Evolutionary conservation across 495 filamentous ascomycete species (phyloP).

Genomic region (Ramalina intermedia): DNA sequence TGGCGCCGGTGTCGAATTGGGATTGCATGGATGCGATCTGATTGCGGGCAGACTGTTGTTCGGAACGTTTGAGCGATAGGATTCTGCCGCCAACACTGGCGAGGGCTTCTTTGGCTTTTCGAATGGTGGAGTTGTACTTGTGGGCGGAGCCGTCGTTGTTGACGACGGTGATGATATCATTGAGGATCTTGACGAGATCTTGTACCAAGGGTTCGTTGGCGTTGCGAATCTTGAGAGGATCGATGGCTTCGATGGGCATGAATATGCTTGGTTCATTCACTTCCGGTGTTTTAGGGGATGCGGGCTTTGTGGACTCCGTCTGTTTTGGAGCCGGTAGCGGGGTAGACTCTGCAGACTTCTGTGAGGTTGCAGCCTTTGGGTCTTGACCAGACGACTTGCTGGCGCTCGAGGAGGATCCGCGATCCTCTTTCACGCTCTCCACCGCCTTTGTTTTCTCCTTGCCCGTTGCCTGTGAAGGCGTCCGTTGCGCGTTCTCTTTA

Average conservation of each 20-base stretch:
- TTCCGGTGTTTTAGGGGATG: constrained; percentile 27
- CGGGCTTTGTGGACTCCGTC: constrained; percentile 14
- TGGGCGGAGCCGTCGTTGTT: constrained; percentile 63
- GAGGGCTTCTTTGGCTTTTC: constrained; percentile 75
- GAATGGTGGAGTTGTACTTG: constrained; percentile 61
- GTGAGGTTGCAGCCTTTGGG: constrained; percentile 10
- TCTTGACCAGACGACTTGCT: constrained; percentile 7
- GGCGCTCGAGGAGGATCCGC: constrained; percentile 20
- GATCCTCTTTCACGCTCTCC: constrained; percentile 29
- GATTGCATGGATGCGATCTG: constrained; percentile 55
- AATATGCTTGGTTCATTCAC: constrained; percentile 45
- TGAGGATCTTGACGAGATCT: constrained; percentile 87
- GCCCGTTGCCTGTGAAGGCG: constrained; percentile 22
- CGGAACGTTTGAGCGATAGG: constrained; percentile 47
- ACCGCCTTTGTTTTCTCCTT: constrained; percentile 24
- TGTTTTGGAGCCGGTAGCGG: constrained; percentile 2
- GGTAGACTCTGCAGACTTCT: constrained; percentile 20
- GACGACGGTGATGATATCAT: constrained; percentile 84
- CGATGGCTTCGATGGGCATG: constrained; percentile 50
- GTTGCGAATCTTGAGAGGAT: constrained; percentile 53
- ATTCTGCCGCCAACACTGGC: constrained; percentile 62
- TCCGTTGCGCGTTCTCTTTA: constrained; percentile 16
- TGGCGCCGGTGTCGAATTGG: constrained; percentile 69
- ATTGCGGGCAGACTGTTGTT: constrained; percentile 56
- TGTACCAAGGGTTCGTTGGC: constrained; percentile 78